These are phyloP conservation scores for Neurospora sublineolata DNA, from an alignment of 495 filamentous ascomycete genomes.

Conservation along the genomic window DNA sequence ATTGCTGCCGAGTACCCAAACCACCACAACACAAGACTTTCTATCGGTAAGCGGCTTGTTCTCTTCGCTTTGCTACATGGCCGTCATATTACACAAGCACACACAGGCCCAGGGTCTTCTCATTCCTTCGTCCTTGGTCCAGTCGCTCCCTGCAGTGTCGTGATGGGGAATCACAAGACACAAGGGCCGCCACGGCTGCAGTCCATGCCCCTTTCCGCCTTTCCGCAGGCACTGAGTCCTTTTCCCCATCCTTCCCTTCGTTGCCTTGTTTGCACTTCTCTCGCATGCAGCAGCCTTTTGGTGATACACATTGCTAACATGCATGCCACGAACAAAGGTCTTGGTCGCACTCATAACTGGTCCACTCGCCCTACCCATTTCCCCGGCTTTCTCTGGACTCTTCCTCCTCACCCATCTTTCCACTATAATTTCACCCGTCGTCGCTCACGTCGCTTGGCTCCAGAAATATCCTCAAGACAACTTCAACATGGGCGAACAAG, in stretches of 20 bases:
- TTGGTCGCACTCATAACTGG: background rate
- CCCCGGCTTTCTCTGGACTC: background rate
- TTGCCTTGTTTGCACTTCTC: slow-evolving; percentile 2
- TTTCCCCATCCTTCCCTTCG: slow-evolving; percentile 15
- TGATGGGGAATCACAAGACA: slow-evolving; percentile 5
- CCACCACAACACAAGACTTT: background rate
- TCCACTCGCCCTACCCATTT: background rate
- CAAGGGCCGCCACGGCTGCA: slow-evolving; percentile 20
- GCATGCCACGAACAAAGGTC: background rate
- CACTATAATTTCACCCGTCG: background rate
- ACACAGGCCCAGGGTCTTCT: slow-evolving; percentile 3
- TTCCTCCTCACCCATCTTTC: background rate
- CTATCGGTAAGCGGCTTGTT: slow-evolving; percentile 1
- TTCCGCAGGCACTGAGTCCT: slow-evolving; percentile 27
- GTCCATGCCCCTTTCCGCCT: slow-evolving; percentile 27
- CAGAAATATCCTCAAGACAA: background rate
- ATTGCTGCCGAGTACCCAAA: slow-evolving; percentile 3
- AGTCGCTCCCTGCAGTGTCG: background rate
- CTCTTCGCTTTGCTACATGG: slow-evolving; percentile 3
- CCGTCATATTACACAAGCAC: slow-evolving; percentile 9
- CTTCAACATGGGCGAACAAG: slow-evolving; percentile 34
- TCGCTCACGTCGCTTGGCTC: background rate
- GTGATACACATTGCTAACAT: background rate
- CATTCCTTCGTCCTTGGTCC: background rate
- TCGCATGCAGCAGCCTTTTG: background rate